Evolutionary conservation across 768 basidiomycete species (phyloP).

Genomic region (Mycena crocata): DNA sequence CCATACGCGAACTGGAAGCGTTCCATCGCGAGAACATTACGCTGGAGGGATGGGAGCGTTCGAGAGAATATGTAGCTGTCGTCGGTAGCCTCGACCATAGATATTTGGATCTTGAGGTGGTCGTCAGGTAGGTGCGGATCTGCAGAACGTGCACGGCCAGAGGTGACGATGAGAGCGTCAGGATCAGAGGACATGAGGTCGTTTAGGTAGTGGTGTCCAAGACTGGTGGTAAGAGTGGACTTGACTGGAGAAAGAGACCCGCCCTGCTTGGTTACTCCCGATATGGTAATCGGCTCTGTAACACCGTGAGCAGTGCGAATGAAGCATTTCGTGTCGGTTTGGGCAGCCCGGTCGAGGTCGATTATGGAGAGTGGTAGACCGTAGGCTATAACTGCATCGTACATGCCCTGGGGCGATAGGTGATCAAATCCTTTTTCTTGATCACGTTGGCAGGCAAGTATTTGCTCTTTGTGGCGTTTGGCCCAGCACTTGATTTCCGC

Average conservation of each 20-base stretch:
- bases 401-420: constrained; percentile 36
- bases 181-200: constrained; percentile 15
- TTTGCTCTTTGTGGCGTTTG: constrained; percentile 2
- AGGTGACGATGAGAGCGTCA: not conserved
- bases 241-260: constrained; percentile 41
- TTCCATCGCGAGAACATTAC: constrained; percentile 26
- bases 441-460: constrained; percentile 32
- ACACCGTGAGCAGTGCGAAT: constrained; percentile 35
- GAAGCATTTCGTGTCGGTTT: constrained; percentile 22
- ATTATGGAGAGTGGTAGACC: constrained; percentile 29
- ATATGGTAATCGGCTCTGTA: constrained; percentile 30
- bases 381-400: constrained; percentile 35
- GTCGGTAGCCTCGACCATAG: constrained; percentile 16
- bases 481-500: constrained; percentile 32
- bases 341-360: constrained; percentile 35
- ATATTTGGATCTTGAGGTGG: not conserved
- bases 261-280: constrained; percentile 41
- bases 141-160: not conserved
- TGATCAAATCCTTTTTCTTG: constrained; percentile 41
- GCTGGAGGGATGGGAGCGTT: constrained; percentile 7
- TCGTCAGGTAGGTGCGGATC: constrained; percentile 5
- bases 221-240: constrained; percentile 36
- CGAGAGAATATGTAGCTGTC: constrained; percentile 3
- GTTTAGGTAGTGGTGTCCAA: constrained; percentile 30
- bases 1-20: constrained; percentile 42